phyloP scores from a whole-genome alignment of 2,329 filamentous ascomycete species.

The Colletotrichum viniferum region DNA sequence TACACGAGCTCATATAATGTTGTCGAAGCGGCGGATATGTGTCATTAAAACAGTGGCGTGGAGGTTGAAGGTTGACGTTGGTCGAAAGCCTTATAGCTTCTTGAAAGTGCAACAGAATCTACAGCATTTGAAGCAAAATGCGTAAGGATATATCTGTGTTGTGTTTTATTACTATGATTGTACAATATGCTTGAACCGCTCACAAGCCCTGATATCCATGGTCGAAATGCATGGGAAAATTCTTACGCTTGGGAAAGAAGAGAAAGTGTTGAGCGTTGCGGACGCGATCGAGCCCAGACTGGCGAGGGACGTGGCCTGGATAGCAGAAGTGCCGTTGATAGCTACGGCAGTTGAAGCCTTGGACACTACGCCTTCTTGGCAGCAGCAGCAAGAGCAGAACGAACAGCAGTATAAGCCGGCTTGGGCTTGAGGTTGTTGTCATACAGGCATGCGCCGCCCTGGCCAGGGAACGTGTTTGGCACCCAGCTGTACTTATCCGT shows the following conservation, averaged over 20 bases:
- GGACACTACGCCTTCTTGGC: neutral
- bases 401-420: conserved; percentile 37
- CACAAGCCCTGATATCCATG: rapidly evolving
- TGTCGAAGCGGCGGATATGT: neutral
- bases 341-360: neutral
- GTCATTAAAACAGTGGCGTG: too few species aligned
- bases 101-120: neutral
- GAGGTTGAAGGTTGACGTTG: neutral
- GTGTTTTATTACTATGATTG: neutral
- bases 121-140: neutral
- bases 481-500: conserved; percentile 44
- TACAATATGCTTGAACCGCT: neutral
- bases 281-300: neutral
- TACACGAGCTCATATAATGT: neutral
- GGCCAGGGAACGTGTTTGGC: conserved; percentile 38
- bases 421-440: conserved; percentile 41
- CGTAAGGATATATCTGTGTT: neutral
- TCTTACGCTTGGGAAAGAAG: neutral
- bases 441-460: conserved; percentile 41
- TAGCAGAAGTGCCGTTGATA: neutral
- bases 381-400: neutral
- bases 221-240: neutral
- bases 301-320: neutral
- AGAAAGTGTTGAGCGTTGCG: too few species aligned
- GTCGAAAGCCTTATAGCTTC: neutral